phyloP scores from a whole-genome alignment of 2,329 filamentous ascomycete species.

The Fusarium marasasianum region DNA sequence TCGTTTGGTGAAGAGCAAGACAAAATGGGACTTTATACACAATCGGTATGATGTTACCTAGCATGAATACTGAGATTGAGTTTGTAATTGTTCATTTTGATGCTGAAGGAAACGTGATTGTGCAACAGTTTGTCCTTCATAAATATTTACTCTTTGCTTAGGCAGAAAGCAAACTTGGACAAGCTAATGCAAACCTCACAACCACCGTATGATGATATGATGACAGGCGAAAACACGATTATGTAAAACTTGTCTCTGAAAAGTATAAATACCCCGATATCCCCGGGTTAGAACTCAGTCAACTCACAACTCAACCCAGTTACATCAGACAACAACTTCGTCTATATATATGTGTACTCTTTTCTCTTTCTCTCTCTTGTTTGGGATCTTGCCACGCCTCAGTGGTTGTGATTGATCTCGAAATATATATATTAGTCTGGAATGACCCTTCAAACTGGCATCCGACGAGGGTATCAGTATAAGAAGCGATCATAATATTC shows the following conservation, averaged over 20 bases:
- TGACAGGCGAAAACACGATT: neutral
- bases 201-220: accelerated
- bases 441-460: neutral
- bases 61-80: too few species aligned
- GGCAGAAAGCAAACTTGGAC: neutral
- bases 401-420: neutral
- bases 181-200: neutral
- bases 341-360: neutral
- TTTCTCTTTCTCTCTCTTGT: neutral
- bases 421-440: too few species aligned
- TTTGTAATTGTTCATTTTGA: too few species aligned
- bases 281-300: accelerated
- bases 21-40: too few species aligned
- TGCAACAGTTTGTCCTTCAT: accelerated
- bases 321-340: neutral
- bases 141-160: neutral
- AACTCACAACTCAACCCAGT: neutral
- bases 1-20: too few species aligned
- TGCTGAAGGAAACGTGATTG: neutral
- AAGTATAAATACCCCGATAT: neutral
- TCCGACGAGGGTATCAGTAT: neutral
- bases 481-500: neutral
- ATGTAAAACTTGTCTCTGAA: neutral
- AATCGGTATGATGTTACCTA: too few species aligned
- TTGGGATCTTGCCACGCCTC: neutral